Conservation (phyloP, 2,329 filamentous ascomycete genomes). For the Sporothrix luriei region DNA sequence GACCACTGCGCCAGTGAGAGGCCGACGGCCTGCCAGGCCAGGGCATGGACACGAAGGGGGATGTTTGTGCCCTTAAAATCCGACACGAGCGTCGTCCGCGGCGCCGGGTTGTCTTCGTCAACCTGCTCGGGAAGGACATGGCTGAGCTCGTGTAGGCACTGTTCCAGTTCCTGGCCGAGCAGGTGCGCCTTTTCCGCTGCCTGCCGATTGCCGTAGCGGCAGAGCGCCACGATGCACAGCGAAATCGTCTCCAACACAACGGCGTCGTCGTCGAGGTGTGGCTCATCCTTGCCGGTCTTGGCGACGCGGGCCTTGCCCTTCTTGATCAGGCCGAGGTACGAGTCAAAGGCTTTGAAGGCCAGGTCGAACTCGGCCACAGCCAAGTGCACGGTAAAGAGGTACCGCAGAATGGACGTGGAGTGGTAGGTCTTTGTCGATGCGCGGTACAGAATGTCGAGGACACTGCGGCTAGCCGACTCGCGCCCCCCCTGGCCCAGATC, state of each 20-base stretch:
- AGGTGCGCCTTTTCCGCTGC: conserved; percentile 78
- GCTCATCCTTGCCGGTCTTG: conserved; percentile 72
- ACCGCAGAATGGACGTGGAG: conserved; percentile 82
- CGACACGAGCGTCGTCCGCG: conserved; percentile 36
- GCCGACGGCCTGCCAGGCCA: conserved; percentile 82
- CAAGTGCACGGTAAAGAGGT: conserved; percentile 85
- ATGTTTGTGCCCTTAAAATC: conserved; percentile 43
- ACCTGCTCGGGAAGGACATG: conserved; percentile 42
- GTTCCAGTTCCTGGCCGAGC: conserved; percentile 70
- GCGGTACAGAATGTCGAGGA: conserved; percentile 86
- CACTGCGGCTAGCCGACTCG: conserved; percentile 70
- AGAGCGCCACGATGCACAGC: conserved; percentile 77
- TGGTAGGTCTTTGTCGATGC: conserved; percentile 94
- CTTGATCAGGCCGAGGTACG: conserved; percentile 85
- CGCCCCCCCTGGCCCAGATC: conserved; percentile 83
- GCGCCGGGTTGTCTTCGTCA: conserved; percentile 28
- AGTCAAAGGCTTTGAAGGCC: conserved; percentile 86
- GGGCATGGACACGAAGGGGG: conserved; percentile 63
- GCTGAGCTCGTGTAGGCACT: conserved; percentile 67
- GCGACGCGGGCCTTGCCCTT: conserved; percentile 81
- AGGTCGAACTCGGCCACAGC: conserved; percentile 89
- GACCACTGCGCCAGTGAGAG: conserved; percentile 87
- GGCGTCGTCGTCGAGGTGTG: conserved; percentile 75
- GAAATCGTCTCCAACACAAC: conserved; percentile 76
- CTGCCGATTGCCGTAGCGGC: conserved; percentile 73